phyloP scores from a whole-genome alignment of 2,329 filamentous ascomycete genomes.

The Cladosporium cucumerinum region DNA sequence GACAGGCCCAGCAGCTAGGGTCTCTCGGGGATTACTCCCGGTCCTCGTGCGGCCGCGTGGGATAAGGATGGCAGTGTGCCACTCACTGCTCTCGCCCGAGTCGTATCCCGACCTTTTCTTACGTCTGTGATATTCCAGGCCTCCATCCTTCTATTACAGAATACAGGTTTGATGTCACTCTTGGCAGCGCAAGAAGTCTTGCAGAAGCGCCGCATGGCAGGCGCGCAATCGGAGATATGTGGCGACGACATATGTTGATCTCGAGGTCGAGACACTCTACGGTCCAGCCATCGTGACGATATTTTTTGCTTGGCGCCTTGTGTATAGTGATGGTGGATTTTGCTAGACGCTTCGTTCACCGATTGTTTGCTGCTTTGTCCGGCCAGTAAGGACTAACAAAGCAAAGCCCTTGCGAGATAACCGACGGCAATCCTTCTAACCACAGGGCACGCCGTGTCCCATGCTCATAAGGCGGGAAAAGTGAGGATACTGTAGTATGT shows the following conservation, averaged over 20 bases:
- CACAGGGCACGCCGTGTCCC: not conserved
- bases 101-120: not conserved
- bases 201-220: constrained; percentile 1
- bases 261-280: not conserved
- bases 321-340: not conserved
- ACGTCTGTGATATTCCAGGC: not conserved
- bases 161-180: not conserved
- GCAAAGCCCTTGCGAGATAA: not conserved
- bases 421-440: not conserved
- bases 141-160: not conserved
- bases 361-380: not conserved
- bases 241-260: constrained; percentile 2
- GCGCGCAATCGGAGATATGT: not conserved
- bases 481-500: not conserved
- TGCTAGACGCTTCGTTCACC: not conserved
- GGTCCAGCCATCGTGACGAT: not conserved
- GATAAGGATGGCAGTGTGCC: not conserved
- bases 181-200: not conserved
- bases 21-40: not conserved
- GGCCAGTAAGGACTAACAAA: not conserved
- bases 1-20: not conserved
- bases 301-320: not conserved
- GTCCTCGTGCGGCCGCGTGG: constrained; percentile 5
- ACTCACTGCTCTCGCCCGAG: not conserved
- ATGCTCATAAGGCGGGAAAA: not conserved